Evolutionary conservation across 768 basidiomycete species (phyloP).

Genomic region (Rhizopogon roseolus): DNA sequence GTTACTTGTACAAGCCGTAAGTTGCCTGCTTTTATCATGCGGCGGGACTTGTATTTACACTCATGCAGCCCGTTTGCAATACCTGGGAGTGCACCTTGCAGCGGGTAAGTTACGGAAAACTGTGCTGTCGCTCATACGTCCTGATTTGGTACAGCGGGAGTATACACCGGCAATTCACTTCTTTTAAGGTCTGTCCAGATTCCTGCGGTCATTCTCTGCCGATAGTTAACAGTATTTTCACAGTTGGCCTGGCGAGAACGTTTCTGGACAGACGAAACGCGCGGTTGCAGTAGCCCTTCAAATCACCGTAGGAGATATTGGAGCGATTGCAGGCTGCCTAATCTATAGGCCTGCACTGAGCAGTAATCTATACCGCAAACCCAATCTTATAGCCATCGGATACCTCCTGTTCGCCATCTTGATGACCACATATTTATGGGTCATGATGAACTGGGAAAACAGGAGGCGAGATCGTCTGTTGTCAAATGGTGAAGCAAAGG

Average conservation of each 20-base stretch:
- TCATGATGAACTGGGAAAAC: constrained; percentile 49
- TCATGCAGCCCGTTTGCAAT: constrained; percentile 44
- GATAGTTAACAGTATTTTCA: not conserved
- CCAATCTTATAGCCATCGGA: constrained; percentile 57
- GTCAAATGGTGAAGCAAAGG: constrained; percentile 11
- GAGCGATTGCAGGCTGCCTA: constrained; percentile 52
- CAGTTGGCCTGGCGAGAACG: constrained; percentile 61
- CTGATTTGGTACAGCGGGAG: constrained; percentile 29
- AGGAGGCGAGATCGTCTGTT: constrained; percentile 31
- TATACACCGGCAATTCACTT: constrained; percentile 55
- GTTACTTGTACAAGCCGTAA: constrained; percentile 40
- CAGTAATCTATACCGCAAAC: constrained; percentile 44
- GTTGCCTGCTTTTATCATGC: constrained; percentile 6
- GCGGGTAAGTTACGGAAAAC: constrained; percentile 19
- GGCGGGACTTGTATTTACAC: not conserved
- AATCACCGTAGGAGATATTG: constrained; percentile 58
- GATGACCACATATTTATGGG: constrained; percentile 40
- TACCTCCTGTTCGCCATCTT: constrained; percentile 46
- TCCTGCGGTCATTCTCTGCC: not conserved
- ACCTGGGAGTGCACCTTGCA: constrained; percentile 52
- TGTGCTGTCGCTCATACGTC: not conserved
- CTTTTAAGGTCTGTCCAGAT: constrained; percentile 40
- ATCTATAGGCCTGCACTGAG: constrained; percentile 49
- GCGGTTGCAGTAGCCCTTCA: constrained; percentile 60
- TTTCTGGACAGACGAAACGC: constrained; percentile 65